Evolutionary conservation across 768 basidiomycete species (phyloP).

Genomic region (Mycena alexandri): DNA sequence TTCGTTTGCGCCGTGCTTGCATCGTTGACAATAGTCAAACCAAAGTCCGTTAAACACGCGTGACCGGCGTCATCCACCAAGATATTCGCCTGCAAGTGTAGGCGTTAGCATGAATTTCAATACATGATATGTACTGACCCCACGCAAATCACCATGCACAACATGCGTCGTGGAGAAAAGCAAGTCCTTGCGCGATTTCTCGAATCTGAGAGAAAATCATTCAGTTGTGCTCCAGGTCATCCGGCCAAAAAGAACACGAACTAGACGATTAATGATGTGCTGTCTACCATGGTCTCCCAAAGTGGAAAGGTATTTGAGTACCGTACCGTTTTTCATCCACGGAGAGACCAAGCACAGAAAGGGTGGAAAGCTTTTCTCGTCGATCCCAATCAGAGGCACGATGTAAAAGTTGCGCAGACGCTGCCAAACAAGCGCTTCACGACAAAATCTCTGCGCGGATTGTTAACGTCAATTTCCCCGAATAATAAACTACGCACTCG

Average conservation of each 20-base stretch:
- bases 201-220: slow-evolving; percentile 21
- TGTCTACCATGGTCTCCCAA: slow-evolving; percentile 11
- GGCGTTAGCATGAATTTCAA: not conserved
- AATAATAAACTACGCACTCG: slow-evolving; percentile 15
- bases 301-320: slow-evolving; percentile 35
- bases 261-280: slow-evolving; percentile 24
- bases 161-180: slow-evolving; percentile 34
- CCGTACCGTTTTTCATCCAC: slow-evolving; percentile 45
- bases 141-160: slow-evolving; percentile 38
- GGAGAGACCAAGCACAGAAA: slow-evolving; percentile 41
- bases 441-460: slow-evolving; percentile 36
- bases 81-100: not conserved
- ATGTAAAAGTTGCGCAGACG: slow-evolving; percentile 36
- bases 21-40: slow-evolving; percentile 30
- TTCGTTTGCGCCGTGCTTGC: slow-evolving; percentile 13
- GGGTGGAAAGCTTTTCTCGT: slow-evolving; percentile 34
- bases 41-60: slow-evolving; percentile 36
- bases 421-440: slow-evolving; percentile 42
- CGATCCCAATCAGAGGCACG: slow-evolving; percentile 40
- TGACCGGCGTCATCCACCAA: slow-evolving; percentile 4
- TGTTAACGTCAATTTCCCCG: too few relatives aligned
- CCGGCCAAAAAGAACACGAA: not conserved
- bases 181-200: slow-evolving; percentile 37
- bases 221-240: too few relatives aligned
- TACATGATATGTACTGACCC: slow-evolving; percentile 17